Base-by-base conservation (phyloP, 176 grass and related monocot genomes). In the Microstegium vimineum region DNA sequence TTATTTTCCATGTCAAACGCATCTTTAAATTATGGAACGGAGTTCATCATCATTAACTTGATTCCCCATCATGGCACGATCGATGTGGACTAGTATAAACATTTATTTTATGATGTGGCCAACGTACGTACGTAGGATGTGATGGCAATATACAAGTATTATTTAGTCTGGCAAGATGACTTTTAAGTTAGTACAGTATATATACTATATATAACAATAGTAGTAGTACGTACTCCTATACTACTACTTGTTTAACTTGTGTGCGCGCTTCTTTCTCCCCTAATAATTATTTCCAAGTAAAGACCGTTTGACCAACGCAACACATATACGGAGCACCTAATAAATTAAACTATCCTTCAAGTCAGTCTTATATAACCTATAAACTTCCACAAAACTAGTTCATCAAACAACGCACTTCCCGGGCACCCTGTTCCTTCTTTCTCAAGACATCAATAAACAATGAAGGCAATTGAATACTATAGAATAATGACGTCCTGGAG, bases 321-420 rank as follows among this genome's bases (percentile, higher is more conserved):
- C 8, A 71, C 20, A 66, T 3, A 52, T 2, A 67, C 20, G n/a
- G 1, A 23, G 22, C 25, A 46, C 0, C 10, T 25, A n/a, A n/a
- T n/a, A n/a, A 7, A 4, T 46, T 77, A 59, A 68, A 69, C 13
- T 38, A 72, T 28, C 41, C 42, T 7, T 34, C 0, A 27, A 73
- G 36, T 71, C 78, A 79, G 37, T 86, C 84, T 65, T 79, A 65
- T 73, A 80, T n/a, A n/a, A n/a, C n/a, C 12, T 37, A 42, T 18
- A 60, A 41, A 6, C 36, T 33, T 3, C n/a, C n/a, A 26, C 34
- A 15, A 41, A 23, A 23, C 10, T 8, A 38, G 40, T 10, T 13
- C 5, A 26, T 41, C 67, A 70, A 38, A 15, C 22, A 70, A 11
- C 11, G 26, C 69, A 43, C 18, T 30, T 12, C 8, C 37, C 37